Evolutionary conservation across 495 filamentous ascomycete genomes (phyloP), one percentile per base, ranked within the genome.

Genomic region (Aspergillus nanangensis): DNA sequence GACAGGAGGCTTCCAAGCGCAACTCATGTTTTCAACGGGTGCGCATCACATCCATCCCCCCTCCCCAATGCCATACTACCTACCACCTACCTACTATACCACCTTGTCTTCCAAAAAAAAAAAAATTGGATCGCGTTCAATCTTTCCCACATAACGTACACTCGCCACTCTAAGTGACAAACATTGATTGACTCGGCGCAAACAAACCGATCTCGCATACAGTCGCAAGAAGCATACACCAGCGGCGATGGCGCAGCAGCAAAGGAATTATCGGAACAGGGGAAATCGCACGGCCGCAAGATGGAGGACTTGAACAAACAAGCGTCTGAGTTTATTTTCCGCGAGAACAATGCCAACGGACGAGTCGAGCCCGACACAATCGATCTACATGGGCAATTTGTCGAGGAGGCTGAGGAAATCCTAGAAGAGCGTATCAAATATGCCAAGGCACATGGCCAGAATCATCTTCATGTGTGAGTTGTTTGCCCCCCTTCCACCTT

Each of bases 251-350:
- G 86, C 53, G 90, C 79, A 3, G 68, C 54, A 29, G 93, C 93
- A 38, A 90, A 95, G 66, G 60, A 84, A 33, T 73, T 94, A 18
- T 90, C 84, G 7, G 82, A 93, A 50, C 80, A 94, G 65, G 88
- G 86, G 50, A 96, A 97, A 63, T 60, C 66, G 32, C 91, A 97
- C 62, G 88, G 82, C 22, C 76, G 76, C 35, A 72, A 83, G 52
- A 87, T 89, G 79, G 85, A 90, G 37, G 69, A 79, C 22, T 91
- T 90, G 62, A 96, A 96, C 73, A 77, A 74, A 48, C 86, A 94
- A 65, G 93, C 93, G 7, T 88, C 88, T 24, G 88, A 96, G 43
- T 94, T 78, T 63, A 97, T 97, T 52, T 96, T 97, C 75, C 80
- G 87, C 2, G 88, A 89, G 66, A 96, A 96, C 66, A 98, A 96